Evolutionary conservation across 2,329 filamentous ascomycete species (phyloP), one percentile per base, ranked within the genome.

Genomic region (Emergomyces orientalis): DNA sequence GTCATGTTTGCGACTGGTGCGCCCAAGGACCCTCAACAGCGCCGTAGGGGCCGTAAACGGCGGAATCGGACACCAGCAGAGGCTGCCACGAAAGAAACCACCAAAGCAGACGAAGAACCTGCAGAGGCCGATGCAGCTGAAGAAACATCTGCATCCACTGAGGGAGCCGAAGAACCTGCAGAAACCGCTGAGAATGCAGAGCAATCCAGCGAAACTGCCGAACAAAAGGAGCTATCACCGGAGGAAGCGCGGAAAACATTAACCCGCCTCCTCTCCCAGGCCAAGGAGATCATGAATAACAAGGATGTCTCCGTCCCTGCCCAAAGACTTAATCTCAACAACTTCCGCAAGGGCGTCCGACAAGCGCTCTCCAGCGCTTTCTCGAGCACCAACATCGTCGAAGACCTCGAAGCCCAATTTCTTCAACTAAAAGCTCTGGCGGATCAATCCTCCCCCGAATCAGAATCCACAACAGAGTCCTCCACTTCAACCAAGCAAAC

Each of bases 1-100:
- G 94, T 99, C 63, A 82, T 99, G 76, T 92, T 84, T 71, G 93
- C 90, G 41, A 96, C 92, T 0, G 94, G 94, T 63, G 82, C 84
- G 32, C 83, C 84, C 58, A 94, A 91, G 76, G 76, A 81, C 58
- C 72, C 69, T 62, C 62, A 65, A 25, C 76, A 79, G 65, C 74
- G 77, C 60, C 75, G 77, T 19, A 71, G 74, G 34, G 67, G 69
- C 39, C 75, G 77, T 56, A 54, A 69, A 60, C 64, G 67, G 67
- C 65, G 66, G 67, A 71, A 69, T 43, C 71, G 73, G 55, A 70
- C 65, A 62, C 69, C 71, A 57, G 67, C 66, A 59, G 62, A 68
- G 32, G 66, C 69, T 30, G 32, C 69, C 62, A 69, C 69, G 37
- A 69, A 71, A 55, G 71, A 71, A 61, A 66, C 68, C 51, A 66